Base-by-base conservation (phyloP, 2,329 filamentous ascomycete species). In the Harringtonia lauricola region DNA sequence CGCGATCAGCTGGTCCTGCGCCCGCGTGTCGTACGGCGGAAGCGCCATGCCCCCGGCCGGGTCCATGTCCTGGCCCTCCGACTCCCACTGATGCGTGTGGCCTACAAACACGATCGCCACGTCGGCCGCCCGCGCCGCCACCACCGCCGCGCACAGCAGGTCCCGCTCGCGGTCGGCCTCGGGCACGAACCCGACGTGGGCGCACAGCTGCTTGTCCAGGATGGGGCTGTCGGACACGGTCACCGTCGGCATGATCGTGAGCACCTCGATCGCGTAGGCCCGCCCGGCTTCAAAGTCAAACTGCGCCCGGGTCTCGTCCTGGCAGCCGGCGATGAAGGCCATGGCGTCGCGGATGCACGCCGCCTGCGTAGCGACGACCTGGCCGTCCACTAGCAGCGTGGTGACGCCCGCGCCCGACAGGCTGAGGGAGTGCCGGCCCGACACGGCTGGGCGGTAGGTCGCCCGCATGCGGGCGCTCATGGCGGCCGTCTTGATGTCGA, bases 71-170 rank as follows among this genome's bases (percentile, higher is more conserved):
- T 75, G 69, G 28, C 83, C 83, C 63, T 89, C 85, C 0, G 80
- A 81, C 59, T 90, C 86, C 83, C 84, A 90, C 55, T 90, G 84
- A 31, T 74, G 74, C 55, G 88, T 89, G 39, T 92, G 71, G 2
- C 86, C 86, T 2, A 80, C 81, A 55, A 85, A 84, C 43, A 92
- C 68, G 48, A 92, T 72, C 39, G 89, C 86, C 55, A 89, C 82
- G 45, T 90, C 84, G 2, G 81, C 80, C 35, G 74, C 70, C 56
- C 71, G 73, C 26, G 86, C 86, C 8, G 83, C 66, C 24, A 72
- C 67, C 1, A 83, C 81, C 1, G 86, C 84, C 47, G 79, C 40
- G 22, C 31, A 3, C 10, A 42, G 33, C 40, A 42, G 12, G 24
- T 42, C 39, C 8, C 13, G 70, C 40, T 26, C 63, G 44, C 88